Base-by-base conservation (phyloP, 768 basidiomycete genomes). In the Mrakia blollopis region DNA sequence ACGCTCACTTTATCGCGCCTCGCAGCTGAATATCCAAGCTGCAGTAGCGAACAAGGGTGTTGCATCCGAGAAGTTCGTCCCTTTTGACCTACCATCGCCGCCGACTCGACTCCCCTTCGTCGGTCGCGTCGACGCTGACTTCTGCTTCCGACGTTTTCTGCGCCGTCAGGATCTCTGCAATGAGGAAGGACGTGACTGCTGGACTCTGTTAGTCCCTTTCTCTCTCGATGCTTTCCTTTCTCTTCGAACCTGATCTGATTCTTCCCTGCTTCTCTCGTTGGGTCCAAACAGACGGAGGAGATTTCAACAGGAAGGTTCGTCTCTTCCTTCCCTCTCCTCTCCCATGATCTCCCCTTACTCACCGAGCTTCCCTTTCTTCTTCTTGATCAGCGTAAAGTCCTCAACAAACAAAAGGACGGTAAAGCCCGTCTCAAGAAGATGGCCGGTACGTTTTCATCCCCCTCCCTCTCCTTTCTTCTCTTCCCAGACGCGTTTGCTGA, bases 361-460 rank as follows among this genome's bases (percentile, higher is more conserved):
- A 28, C 61, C 50, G 35, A 2, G 6, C 63, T 30, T 3, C 10
- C 25, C 37, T 35, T 71, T 11, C 32, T 41, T 52, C 23, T 41
- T 2, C 41, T 16, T 10, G 7, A 52, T 7, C 73, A 67, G 73
- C 16, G 68, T 70, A 86, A 86, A 80, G 85, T 85, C 28, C 82
- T 87, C 47, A 84, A 85, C 77, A 85, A 85, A 79, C 96, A 99
- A 84, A 97, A 97, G 84, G 93, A 93, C 83, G 90, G 93, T 60
- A 98, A 98, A 84, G 88, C 89, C 72, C 87, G 87, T 78, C 91
- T 98, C 88, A 98, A 96, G 85, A 88, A 89, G 78, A 87, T 96
- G 72, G 94, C 82, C 1, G 83, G 94, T 50, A 98, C 71, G 90
- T 93, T 37, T 6, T 39, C 21, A 18, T 61, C 25, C 4, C 25